Base-by-base conservation (phyloP, 352 stramenopile species). In the Chrysophaeum taylorii region DNA sequence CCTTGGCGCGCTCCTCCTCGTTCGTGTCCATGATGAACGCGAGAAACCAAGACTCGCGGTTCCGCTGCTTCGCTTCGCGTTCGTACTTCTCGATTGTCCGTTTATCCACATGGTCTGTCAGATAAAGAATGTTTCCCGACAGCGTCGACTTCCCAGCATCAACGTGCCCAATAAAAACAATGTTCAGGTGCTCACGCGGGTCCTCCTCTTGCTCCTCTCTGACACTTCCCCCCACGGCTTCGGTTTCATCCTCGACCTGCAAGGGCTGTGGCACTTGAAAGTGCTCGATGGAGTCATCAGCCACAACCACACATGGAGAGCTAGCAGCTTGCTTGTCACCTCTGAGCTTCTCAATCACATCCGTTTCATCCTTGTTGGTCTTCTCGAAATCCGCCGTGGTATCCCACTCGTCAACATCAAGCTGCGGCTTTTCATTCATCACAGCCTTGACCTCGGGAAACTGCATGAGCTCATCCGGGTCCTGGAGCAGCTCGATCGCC, bases 11-110 rank as follows among this genome's bases (percentile, higher is more conserved):
- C 77, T 98, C 94, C 73, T 98, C 94, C 78, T 98, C 94, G 70
- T 96, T 95, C 29, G 94, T 98, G 82, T 99, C 95, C 94, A 99
- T 98, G 78, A 99, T 98, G 79, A 96, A 99, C 23, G 95, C 94
- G 33, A 99, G 78, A 81, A 98, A 98, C 91, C 91, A 96, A 23
- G 82, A 92, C 75, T 95, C 89, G 53, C 89, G 80, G 76, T 95
- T 95, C 35, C 88, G 82, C 74, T 94, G 80, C 79, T 98, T 98
- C 31, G 95, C 95, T 78, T 99, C 95, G 42, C 89, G 88, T 84
- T 98, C 93, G 78, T 95, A 98, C 69, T 94, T 91, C 83, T 99
- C 94, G 77, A 99, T 98, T 16, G 92, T 98, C 62, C 94, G 88
- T 84, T 98, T 98, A 81, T 99, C 95, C 38, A 99, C 94, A 83